Evolutionary conservation across 257 asterid genomes (phyloP).

Genomic region (Lycium barbarum): DNA sequence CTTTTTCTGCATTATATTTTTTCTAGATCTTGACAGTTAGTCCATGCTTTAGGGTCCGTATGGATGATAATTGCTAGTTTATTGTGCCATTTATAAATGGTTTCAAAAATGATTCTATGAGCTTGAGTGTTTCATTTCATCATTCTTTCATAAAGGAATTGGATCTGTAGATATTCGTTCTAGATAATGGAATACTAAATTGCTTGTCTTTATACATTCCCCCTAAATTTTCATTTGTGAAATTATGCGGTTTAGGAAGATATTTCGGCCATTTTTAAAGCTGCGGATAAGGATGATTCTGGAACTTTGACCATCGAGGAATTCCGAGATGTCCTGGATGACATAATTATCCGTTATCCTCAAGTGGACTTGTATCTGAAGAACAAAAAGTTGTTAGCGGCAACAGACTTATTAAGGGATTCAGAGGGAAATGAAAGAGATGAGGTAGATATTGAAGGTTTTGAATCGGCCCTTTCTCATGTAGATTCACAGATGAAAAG

Average conservation of each 20-base stretch:
- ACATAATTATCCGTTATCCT: slow-evolving; percentile 87
- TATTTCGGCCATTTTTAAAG: slow-evolving; percentile 70
- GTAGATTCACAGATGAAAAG: slow-evolving; percentile 93
- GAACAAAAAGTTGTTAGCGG: slow-evolving; percentile 55
- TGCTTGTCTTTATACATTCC: neutral
- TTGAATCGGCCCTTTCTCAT: slow-evolving; percentile 77
- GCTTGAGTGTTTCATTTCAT: neutral
- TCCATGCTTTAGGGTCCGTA: neutral
- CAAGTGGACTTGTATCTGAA: slow-evolving; percentile 82
- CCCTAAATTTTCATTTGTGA: neutral
- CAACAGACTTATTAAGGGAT: slow-evolving; percentile 68
- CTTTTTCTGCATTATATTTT: no score
- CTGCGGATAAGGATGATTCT: slow-evolving; percentile 86
- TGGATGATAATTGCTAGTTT: neutral
- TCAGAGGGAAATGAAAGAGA: slow-evolving; percentile 69
- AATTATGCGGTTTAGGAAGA: slow-evolving; percentile 60
- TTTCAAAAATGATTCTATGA: neutral
- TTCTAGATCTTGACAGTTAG: neutral
- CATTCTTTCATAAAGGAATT: neutral
- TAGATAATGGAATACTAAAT: neutral
- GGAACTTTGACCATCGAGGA: slow-evolving; percentile 81
- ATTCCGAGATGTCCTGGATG: slow-evolving; percentile 79
- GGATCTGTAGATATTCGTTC: neutral
- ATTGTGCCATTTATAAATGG: neutral
- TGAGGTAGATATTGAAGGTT: slow-evolving; percentile 84